Percentiles rank a stretch among this genome's conserved stretches.
Evolutionary conservation across 192 early-diverging fungal species (phyloP).

Genomic region (Fimicolochytrium jonesii): DNA sequence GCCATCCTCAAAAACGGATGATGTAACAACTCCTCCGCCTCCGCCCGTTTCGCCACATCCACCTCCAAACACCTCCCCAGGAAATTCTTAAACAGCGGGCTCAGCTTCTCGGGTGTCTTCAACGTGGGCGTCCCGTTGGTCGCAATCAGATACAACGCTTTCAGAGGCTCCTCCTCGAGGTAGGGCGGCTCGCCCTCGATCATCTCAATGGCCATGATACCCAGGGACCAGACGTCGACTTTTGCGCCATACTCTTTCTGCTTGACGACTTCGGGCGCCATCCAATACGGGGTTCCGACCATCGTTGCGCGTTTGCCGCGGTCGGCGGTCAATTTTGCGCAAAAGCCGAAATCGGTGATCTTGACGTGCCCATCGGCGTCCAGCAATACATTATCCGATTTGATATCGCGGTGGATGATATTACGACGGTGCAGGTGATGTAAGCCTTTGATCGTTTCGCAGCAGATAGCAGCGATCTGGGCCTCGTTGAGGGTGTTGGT

Average conservation of each 20-base stretch:
- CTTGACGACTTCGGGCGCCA: conserved; percentile 58
- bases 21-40: conserved; percentile 73
- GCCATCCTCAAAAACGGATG: conserved; percentile 86
- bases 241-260: conserved; percentile 66
- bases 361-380: conserved; percentile 65
- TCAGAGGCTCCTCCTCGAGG: conserved; percentile 89
- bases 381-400: conserved; percentile 82
- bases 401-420: conserved; percentile 86
- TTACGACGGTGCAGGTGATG: conserved; percentile 66
- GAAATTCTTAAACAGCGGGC: conserved; percentile 83
- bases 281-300: conserved; percentile 52
- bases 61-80: conserved; percentile 88
- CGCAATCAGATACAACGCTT: conserved; percentile 93
- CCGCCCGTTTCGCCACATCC: conserved; percentile 80
- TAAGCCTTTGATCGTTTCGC: conserved; percentile 70
- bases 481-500: conserved; percentile 83
- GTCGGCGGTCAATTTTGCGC: conserved; percentile 81
- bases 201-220: conserved; percentile 98
- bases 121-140: conserved; percentile 93
- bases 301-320: conserved; percentile 70
- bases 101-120: conserved; percentile 82
- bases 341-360: conserved; percentile 91
- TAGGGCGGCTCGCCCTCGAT: conserved; percentile 96
- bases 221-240: conserved; percentile 83
- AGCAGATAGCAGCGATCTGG: conserved; percentile 78